phyloP scores from a whole-genome alignment of 306 rosid species.

The Purshia tridentata region DNA sequence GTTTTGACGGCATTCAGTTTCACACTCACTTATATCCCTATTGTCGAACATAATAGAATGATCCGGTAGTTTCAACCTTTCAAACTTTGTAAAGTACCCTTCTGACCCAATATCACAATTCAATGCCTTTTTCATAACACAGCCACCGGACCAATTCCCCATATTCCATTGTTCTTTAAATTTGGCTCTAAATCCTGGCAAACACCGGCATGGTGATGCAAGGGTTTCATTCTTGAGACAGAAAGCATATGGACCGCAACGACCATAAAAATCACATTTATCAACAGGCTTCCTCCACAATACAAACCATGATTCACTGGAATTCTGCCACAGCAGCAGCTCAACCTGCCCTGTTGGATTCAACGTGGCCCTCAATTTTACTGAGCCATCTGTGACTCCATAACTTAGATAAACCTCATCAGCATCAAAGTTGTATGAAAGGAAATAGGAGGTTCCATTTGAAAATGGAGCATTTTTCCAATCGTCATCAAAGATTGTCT shows the following conservation, averaged over 20 bases:
- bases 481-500: too few relatives aligned
- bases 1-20: conserved; percentile 32
- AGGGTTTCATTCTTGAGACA: not conserved
- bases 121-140: conserved; percentile 27
- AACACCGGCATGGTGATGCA: not conserved
- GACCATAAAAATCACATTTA: conserved; percentile 2
- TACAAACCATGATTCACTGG: not conserved
- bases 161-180: conserved; percentile 19
- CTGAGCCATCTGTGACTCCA: not conserved
- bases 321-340: not conserved
- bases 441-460: not conserved
- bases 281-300: not conserved
- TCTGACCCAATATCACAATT: conserved; percentile 19
- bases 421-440: not conserved
- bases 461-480: too few relatives aligned
- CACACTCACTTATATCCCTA: conserved; percentile 32
- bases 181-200: conserved; percentile 37
- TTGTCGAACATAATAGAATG: not conserved
- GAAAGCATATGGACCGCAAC: not conserved
- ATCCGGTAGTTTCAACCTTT: not conserved
- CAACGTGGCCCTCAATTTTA: not conserved
- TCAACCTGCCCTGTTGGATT: not conserved
- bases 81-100: not conserved
- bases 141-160: too few relatives aligned
- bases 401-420: not conserved